phyloP scores from a whole-genome alignment of 1,284 basidiomycete species.

The Cryptococcus jaspeensis region DNA sequence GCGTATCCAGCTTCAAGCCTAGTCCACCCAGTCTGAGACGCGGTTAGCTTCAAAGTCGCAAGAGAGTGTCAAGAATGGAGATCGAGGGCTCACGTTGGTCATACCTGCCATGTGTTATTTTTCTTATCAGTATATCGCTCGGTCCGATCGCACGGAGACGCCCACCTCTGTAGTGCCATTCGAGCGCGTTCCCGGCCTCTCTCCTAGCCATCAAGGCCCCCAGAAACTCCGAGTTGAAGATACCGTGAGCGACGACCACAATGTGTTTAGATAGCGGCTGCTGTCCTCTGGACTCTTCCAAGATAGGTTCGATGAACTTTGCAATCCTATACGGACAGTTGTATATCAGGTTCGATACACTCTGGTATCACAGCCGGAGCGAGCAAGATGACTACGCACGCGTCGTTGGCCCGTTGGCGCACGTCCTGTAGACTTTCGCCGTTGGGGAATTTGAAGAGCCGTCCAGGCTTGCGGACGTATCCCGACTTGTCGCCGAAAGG shows the following conservation, averaged over 20 bases:
- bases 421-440: constrained; percentile 51
- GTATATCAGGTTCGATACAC: neutral
- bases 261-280: constrained; percentile 31
- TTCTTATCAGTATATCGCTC: neutral
- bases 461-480: constrained; percentile 37
- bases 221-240: constrained; percentile 51
- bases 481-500: constrained; percentile 40
- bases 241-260: constrained; percentile 51
- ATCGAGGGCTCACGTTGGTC: constrained; percentile 45
- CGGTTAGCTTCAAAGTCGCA: neutral
- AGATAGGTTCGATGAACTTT: constrained; percentile 43
- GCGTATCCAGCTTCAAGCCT: constrained; percentile 50
- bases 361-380: neutral
- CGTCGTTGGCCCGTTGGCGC: constrained; percentile 42
- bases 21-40: constrained; percentile 53
- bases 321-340: constrained; percentile 26
- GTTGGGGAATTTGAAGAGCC: constrained; percentile 39
- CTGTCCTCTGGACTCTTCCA: constrained; percentile 30
- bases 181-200: constrained; percentile 38
- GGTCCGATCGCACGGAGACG: neutral
- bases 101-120: constrained; percentile 34
- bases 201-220: constrained; percentile 46
- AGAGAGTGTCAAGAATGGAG: neutral
- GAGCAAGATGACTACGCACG: constrained; percentile 30
- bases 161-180: constrained; percentile 49